Conservation (phyloP, 352 stramenopile species). For the Chrysophaeum taylorii region DNA sequence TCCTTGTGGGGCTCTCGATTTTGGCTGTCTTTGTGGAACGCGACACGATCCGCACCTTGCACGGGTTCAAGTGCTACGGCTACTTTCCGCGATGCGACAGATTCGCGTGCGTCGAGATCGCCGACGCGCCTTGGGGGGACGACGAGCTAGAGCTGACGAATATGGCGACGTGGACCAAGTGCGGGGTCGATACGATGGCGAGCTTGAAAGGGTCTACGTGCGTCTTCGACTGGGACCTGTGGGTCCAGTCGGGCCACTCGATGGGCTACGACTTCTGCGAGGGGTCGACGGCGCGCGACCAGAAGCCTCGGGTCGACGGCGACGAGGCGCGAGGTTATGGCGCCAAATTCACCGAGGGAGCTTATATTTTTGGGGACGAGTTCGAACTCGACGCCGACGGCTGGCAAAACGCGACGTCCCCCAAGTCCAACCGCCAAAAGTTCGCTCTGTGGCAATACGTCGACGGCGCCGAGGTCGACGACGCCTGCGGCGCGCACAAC, state of each 20-base stretch:
- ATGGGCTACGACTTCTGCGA: slow-evolving; percentile 26
- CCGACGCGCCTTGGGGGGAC: neutral
- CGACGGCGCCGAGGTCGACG: slow-evolving; percentile 16
- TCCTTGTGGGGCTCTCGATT: neutral
- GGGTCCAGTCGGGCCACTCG: slow-evolving; percentile 14
- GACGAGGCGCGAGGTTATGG: slow-evolving; percentile 2
- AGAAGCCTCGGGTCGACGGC: slow-evolving; percentile 4
- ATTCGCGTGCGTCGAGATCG: slow-evolving; percentile 21
- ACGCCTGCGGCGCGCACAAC: slow-evolving; percentile 17
- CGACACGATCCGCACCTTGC: neutral
- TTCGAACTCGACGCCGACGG: no score
- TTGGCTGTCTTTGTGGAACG: neutral
- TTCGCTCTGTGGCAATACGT: slow-evolving; percentile 7
- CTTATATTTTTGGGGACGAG: slow-evolving; percentile 24
- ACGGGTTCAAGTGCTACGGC: slow-evolving; percentile 18
- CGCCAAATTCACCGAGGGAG: slow-evolving; percentile 17
- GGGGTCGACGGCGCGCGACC: neutral
- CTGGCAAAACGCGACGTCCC: slow-evolving; percentile 17
- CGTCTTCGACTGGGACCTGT: slow-evolving; percentile 23
- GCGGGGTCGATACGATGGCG: slow-evolving; percentile 17
- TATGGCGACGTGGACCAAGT: neutral
- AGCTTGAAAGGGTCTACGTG: slow-evolving; percentile 19
- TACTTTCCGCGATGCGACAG: slow-evolving; percentile 21
- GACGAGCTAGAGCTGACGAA: neutral
- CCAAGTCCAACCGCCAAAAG: neutral